phyloP scores from a whole-genome alignment of 2,329 filamentous ascomycete genomes.

The Neonectria punicea region DNA sequence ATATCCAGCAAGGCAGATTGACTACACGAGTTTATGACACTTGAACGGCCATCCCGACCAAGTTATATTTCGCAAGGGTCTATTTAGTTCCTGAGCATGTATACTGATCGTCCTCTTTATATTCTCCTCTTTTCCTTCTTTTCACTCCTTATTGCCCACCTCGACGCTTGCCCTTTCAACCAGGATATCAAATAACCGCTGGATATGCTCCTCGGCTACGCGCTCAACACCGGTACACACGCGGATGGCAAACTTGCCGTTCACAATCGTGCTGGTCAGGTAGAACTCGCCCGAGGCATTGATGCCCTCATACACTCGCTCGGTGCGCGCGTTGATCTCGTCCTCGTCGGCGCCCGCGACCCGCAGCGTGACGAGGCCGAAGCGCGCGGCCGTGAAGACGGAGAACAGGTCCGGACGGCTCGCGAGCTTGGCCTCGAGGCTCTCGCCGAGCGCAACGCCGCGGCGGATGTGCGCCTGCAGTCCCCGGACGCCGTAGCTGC shows the following conservation, averaged over 20 bases:
- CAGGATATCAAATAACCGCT: conserved; percentile 78
- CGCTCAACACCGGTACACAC: conserved; percentile 79
- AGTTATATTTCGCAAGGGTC: neutral
- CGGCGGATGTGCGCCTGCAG: conserved; percentile 78
- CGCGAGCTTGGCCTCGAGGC: conserved; percentile 71
- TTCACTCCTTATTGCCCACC: conserved; percentile 24
- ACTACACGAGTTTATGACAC: neutral
- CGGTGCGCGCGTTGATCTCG: conserved; percentile 74
- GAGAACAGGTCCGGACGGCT: conserved; percentile 76
- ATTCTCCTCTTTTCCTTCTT: neutral
- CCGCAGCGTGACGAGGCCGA: conserved; percentile 82
- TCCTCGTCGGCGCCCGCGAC: conserved; percentile 59
- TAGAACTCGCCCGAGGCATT: conserved; percentile 83
- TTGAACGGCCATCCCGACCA: neutral
- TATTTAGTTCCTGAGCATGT: neutral
- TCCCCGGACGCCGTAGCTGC: conserved; percentile 82
- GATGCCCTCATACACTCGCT: conserved; percentile 78
- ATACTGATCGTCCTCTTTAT: neutral
- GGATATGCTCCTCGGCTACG: conserved; percentile 77
- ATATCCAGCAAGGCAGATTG: neutral
- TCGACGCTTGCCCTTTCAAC: conserved; percentile 67
- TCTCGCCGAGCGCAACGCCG: conserved; percentile 75
- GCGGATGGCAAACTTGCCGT: conserved; percentile 80
- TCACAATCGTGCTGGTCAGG: conserved; percentile 80
- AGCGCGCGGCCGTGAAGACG: conserved; percentile 78